Evolutionary conservation across 139 green algal species (phyloP).

Genomic region (Ostreobium quekettii): DNA sequence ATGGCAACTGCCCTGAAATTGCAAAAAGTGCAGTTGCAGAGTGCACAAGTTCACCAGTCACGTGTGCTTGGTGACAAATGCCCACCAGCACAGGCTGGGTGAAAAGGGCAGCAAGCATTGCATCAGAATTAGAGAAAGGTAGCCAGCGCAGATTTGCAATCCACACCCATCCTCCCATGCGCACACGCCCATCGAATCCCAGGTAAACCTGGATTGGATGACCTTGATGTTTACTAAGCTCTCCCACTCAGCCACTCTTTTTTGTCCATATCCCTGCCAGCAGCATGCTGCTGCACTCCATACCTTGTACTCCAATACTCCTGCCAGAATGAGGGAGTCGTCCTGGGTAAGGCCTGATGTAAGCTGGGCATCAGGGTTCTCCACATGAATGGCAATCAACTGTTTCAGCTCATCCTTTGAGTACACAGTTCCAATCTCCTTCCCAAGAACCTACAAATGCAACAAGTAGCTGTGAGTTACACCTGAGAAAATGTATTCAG

Average conservation of each 20-base stretch:
- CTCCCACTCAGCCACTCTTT: not conserved
- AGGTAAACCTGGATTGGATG: not conserved
- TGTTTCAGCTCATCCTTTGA: constrained; percentile 43
- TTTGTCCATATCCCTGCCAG: not conserved
- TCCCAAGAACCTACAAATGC: constrained; percentile 33
- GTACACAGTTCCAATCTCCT: constrained; percentile 47
- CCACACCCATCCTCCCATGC: no score
- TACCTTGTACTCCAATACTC: constrained; percentile 45
- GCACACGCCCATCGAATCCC: no score
- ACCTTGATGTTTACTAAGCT: constrained; percentile 5
- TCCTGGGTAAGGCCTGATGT: constrained; percentile 36
- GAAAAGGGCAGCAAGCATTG: no score
- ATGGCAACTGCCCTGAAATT: no score
- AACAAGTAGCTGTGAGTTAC: no score
- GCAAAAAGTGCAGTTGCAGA: no score
- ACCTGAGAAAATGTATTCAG: no score
- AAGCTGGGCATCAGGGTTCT: constrained; percentile 36
- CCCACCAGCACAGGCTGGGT: no score
- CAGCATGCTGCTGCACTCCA: constrained; percentile 4
- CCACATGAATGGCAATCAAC: constrained; percentile 49
- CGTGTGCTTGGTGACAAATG: no score
- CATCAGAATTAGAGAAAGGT: no score
- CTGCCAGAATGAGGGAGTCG: constrained; percentile 39
- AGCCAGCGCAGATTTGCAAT: no score
- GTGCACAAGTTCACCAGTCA: no score